Conservation (phyloP, 495 filamentous ascomycete species). For the Evernia prunastri region DNA sequence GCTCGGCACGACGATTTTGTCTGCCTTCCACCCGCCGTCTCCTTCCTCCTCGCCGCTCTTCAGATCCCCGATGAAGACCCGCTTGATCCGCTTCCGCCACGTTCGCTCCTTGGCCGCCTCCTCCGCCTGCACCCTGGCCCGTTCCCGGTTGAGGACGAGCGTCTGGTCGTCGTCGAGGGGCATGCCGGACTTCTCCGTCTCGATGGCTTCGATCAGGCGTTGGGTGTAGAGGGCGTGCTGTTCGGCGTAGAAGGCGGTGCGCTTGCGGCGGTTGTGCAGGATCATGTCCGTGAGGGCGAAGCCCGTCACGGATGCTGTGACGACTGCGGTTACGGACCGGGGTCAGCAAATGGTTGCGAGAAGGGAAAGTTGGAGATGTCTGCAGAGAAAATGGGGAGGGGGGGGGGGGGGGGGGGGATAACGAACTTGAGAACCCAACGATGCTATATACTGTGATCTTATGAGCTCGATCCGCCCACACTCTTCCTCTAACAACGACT, state of each 20-base stretch:
- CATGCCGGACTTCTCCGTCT: slow-evolving; percentile 49
- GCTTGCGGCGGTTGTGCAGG: slow-evolving; percentile 70
- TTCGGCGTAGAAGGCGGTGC: slow-evolving; percentile 58
- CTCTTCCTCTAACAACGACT: slow-evolving; percentile 59
- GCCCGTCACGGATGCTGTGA: slow-evolving; percentile 65
- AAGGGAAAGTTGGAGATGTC: no score
- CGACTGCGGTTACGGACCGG: slow-evolving; percentile 40
- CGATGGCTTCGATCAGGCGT: slow-evolving; percentile 53
- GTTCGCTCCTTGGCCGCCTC: slow-evolving; percentile 37
- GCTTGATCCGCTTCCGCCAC: slow-evolving; percentile 32
- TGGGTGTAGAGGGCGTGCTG: slow-evolving; percentile 55
- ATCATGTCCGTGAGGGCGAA: slow-evolving; percentile 85
- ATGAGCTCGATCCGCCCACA: slow-evolving; percentile 79
- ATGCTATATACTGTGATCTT: slow-evolving; percentile 65
- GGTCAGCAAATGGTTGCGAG: not conserved
- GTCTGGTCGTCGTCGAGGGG: slow-evolving; percentile 28
- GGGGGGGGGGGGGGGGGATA: slow-evolving; percentile 4
- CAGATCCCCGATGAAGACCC: slow-evolving; percentile 41
- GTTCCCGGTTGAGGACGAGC: slow-evolving; percentile 53
- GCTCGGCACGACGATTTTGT: slow-evolving; percentile 28
- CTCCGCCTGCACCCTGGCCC: slow-evolving; percentile 42
- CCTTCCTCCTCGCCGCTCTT: slow-evolving; percentile 40
- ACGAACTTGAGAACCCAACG: slow-evolving; percentile 73
- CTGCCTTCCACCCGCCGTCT: slow-evolving; percentile 29
- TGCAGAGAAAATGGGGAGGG: no score